Conservation (phyloP, 129 eudicot genomes). For the Artemisia argyi region DNA sequence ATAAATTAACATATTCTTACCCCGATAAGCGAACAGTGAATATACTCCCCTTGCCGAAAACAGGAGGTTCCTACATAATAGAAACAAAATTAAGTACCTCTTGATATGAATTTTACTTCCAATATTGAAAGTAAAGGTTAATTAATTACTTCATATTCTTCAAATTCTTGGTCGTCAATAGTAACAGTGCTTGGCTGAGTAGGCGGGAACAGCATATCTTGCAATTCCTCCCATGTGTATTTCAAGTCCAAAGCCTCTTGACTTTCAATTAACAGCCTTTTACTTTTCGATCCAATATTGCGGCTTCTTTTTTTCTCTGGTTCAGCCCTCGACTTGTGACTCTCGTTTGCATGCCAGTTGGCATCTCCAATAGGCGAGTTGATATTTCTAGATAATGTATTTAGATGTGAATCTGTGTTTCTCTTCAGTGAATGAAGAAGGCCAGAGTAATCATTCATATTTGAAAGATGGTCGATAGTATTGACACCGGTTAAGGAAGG, state of each 20-base stretch:
- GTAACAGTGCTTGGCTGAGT: conserved; percentile 55
- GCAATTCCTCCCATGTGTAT: conserved; percentile 93
- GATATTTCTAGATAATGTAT: conserved; percentile 49
- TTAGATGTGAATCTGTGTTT: conserved; percentile 56
- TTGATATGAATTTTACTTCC: background rate
- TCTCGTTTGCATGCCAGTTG: conserved; percentile 43
- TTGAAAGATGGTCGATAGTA: conserved; percentile 45
- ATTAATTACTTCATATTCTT: conserved; percentile 91
- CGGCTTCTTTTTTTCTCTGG: conserved; percentile 85
- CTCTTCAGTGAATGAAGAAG: conserved; percentile 70
- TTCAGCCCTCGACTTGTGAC: conserved; percentile 37
- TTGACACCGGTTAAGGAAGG: conserved; percentile 19
- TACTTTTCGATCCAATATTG: conserved; percentile 77
- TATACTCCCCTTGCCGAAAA: conserved; percentile 85
- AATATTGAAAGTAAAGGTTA: conserved; percentile 1
- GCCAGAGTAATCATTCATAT: conserved; percentile 54
- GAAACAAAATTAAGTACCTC: background rate
- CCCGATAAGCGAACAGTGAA: conserved; percentile 80
- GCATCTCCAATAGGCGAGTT: conserved; percentile 45
- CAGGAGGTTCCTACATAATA: conserved; percentile 83
- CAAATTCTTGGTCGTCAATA: conserved; percentile 83
- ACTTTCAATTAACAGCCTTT: conserved; percentile 75
- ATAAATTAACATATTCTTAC: conserved; percentile 40
- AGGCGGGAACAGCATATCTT: conserved; percentile 80
- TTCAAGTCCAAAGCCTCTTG: conserved; percentile 78